Evolutionary conservation across 2,329 filamentous ascomycete genomes (phyloP).

Genomic region (Aureobasidium leucospermi): DNA sequence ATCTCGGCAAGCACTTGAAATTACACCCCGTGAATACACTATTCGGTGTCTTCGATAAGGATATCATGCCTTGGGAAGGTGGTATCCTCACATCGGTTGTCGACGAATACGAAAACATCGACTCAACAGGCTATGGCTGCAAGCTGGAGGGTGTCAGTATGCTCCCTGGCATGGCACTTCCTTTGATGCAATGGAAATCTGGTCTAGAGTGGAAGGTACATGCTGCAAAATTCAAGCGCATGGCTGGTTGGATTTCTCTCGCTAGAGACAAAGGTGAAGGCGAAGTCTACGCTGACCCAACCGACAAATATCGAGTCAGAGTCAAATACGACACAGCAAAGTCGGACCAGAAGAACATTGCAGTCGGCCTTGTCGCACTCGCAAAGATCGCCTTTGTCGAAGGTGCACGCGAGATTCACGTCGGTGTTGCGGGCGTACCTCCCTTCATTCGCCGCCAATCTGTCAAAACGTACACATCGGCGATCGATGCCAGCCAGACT

Average conservation of each 20-base stretch:
- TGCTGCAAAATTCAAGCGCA: slow-evolving; percentile 59
- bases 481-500: slow-evolving; percentile 15
- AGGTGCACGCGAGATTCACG: slow-evolving; percentile 73
- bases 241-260: slow-evolving; percentile 66
- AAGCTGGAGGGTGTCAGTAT: slow-evolving; percentile 75
- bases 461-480: slow-evolving; percentile 16
- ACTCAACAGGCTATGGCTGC: slow-evolving; percentile 69
- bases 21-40: slow-evolving; percentile 62
- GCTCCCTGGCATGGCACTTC: slow-evolving; percentile 58
- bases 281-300: slow-evolving; percentile 63
- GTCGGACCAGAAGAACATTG: slow-evolving; percentile 63
- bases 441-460: slow-evolving; percentile 50
- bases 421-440: slow-evolving; percentile 53
- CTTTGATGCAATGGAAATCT: slow-evolving; percentile 58
- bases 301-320: slow-evolving; percentile 45
- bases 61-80: slow-evolving; percentile 58
- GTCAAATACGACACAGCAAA: slow-evolving; percentile 64
- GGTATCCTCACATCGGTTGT: slow-evolving; percentile 74
- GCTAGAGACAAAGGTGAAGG: slow-evolving; percentile 70
- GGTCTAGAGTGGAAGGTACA: slow-evolving; percentile 67
- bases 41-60: slow-evolving; percentile 59
- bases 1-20: slow-evolving; percentile 76
- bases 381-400: slow-evolving; percentile 71
- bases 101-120: slow-evolving; percentile 63
- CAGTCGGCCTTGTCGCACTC: slow-evolving; percentile 64